Conservation (phyloP, 73 alveolate genomes). For the Tetrahymena malaccensis region DNA sequence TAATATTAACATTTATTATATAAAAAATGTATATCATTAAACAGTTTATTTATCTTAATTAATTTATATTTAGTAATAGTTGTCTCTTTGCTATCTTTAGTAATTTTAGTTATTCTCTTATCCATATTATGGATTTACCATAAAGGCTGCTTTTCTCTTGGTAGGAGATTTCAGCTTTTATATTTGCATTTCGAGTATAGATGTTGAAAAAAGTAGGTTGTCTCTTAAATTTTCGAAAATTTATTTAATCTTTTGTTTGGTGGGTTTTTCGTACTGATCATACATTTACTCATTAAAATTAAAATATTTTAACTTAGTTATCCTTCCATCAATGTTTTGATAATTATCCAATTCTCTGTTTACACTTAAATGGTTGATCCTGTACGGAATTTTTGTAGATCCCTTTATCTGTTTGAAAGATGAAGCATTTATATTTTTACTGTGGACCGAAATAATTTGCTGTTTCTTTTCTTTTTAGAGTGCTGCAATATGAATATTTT, state of each 20-base stretch:
- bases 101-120: not conserved
- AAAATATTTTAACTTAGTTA: not conserved
- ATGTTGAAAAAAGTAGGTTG: not conserved
- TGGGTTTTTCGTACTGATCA: not conserved
- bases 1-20: too few species aligned
- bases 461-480: not conserved
- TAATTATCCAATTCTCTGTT: not conserved
- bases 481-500: not conserved
- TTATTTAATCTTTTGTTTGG: not conserved
- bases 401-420: not conserved
- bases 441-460: not conserved
- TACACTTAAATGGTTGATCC: not conserved
- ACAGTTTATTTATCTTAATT: not conserved
- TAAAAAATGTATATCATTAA: too few species aligned
- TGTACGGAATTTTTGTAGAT: not conserved
- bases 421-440: not conserved
- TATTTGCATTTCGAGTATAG: not conserved
- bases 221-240: not conserved
- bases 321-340: not conserved
- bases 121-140: not conserved
- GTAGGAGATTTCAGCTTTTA: not conserved
- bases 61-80: not conserved
- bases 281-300: not conserved
- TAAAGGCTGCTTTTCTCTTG: not conserved
- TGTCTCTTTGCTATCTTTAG: not conserved